phyloP scores from a whole-genome alignment of 352 stramenopile genomes.

The Phytopythium chamaehyphon region DNA sequence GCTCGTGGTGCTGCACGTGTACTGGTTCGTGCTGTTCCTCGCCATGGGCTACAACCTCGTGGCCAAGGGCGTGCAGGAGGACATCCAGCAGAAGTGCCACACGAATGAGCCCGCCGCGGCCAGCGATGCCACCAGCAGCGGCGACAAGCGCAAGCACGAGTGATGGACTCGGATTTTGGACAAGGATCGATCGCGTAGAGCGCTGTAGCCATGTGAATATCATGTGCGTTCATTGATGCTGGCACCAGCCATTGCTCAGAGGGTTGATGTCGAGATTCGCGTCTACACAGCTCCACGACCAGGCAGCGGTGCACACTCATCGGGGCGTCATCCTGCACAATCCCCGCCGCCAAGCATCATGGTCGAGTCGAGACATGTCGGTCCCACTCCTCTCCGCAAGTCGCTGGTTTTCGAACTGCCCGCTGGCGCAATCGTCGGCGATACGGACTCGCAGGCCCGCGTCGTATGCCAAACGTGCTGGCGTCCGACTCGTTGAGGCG shows the following conservation, averaged over 20 bases:
- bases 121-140: conserved; percentile 8
- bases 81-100: conserved; percentile 35
- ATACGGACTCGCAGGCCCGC: no score
- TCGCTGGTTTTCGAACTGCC: conserved; percentile 1
- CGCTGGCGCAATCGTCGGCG: no score
- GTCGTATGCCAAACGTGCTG: not conserved
- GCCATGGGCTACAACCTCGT: conserved; percentile 42
- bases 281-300: no score
- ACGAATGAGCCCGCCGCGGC: conserved; percentile 11
- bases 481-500: not conserved
- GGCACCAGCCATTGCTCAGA: no score
- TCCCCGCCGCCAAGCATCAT: not conserved
- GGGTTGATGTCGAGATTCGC: no score
- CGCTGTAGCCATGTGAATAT: not conserved
- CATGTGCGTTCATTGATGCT: no score
- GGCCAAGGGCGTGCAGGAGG: conserved; percentile 31
- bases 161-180: conserved; percentile 8
- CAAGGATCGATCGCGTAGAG: not conserved
- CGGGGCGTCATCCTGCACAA: not conserved
- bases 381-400: not conserved
- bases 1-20: conserved; percentile 37
- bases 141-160: conserved; percentile 22
- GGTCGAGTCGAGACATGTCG: no score
- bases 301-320: no score
- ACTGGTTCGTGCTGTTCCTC: conserved; percentile 45